Conservation (phyloP, 768 basidiomycete species). For the Candolleomyces aberdarensis region DNA sequence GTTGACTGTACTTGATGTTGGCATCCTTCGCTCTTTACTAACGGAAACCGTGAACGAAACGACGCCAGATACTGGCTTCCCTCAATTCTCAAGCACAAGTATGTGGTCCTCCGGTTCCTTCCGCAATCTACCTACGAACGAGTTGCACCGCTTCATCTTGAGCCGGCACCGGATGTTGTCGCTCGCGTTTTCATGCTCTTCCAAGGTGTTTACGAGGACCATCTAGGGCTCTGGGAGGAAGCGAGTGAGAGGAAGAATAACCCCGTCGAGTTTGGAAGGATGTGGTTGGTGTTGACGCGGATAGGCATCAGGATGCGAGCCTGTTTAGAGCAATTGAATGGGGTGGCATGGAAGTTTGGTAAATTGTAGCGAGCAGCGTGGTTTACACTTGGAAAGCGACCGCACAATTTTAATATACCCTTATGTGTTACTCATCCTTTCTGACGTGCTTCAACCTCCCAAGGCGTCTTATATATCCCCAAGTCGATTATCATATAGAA, state of each 20-base stretch:
- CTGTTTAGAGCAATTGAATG: conserved; percentile 43
- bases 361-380: no score
- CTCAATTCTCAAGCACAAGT: conserved; percentile 31
- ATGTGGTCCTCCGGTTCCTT: conserved; percentile 43
- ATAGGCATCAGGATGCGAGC: conserved; percentile 18
- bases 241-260: conserved; percentile 17
- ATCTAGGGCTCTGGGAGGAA: conserved; percentile 22
- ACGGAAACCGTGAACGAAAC: not conserved
- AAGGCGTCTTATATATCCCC: no score
- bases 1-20: no score
- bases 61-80: conserved; percentile 41
- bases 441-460: no score
- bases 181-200: conserved; percentile 49
- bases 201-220: conserved; percentile 27
- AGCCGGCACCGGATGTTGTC: conserved; percentile 39
- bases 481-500: no score
- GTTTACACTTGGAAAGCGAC: no score
- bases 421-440: no score
- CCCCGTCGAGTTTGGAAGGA: conserved; percentile 26
- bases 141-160: conserved; percentile 34
- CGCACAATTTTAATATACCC: no score
- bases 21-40: not conserved
- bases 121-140: conserved; percentile 39
- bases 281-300: conserved; percentile 32
- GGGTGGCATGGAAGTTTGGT: conserved; percentile 43